Evolutionary conservation across 345 rosid genomes (phyloP), one percentile per base, ranked within the genome.

Genomic region (Euphorbia lathyris): DNA sequence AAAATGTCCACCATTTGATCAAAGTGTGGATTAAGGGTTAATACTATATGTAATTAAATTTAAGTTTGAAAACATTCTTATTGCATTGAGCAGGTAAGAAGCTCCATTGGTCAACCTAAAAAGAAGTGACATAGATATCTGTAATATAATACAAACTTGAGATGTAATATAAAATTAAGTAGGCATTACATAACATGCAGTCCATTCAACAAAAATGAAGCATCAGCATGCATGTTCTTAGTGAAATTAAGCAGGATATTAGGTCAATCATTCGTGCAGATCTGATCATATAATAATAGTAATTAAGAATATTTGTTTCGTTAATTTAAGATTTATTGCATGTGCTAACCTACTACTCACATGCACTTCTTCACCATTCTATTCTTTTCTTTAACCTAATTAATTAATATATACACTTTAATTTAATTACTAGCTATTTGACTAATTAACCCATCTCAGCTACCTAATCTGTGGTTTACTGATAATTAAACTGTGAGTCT

Each of bases 281-380:
- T 78, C 80, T 70, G 63, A 59, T 72, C 26, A 17, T 2, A 16
- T 48, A 19, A 0, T 51, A 43, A 10, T 58, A 30, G 1, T n/a
- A n/a, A n/a, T n/a, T 67, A 47, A 67, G 8, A 38, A 74, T 52
- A 10, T 34, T 67, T 67, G 22, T 29, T 63, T 19, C 3, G 5
- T 29, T 67, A 47, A 38, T 42, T 66, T 30, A 71, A 71, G 73
- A 64, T 66, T 58, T 73, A 48, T 47, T 52, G 69, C 81, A 79
- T 75, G 80, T 69, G 79, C 76, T 72, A 75, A 68, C 70, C 76
- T 75, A 77, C 83, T 77, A 63, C 64, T 69, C 82, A 78, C 80
- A 80, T 83, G 78, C 55, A 57, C 4, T 8, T 7, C 5, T 26
- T 8, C 3, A 12, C 16, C 12, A 0, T 12, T 12, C 51, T 45